These are phyloP conservation scores for Sporothrix pallida DNA, from an alignment of 2,329 filamentous ascomycete species.

Conservation along the genomic window DNA sequence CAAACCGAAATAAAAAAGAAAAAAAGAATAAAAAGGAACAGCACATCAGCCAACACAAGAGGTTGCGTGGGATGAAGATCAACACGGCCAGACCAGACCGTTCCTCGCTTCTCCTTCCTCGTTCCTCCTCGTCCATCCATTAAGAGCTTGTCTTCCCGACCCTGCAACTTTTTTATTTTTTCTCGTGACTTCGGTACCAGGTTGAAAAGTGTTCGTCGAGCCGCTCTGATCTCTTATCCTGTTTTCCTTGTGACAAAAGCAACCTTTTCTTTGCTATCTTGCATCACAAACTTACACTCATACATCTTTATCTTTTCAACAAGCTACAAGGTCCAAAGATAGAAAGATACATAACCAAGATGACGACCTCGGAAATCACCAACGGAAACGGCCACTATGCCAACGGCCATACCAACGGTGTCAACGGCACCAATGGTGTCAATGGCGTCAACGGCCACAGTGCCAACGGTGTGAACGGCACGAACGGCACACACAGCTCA, in stretches of 20 bases:
- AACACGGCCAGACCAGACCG: background rate
- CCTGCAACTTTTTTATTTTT: background rate
- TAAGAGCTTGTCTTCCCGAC: background rate
- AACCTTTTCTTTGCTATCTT: background rate
- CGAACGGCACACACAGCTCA: background rate
- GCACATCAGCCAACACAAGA: background rate
- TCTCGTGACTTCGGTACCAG: conserved; percentile 27
- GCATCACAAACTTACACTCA: conserved; percentile 1
- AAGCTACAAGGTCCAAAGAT: too few species aligned
- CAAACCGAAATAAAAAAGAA: background rate
- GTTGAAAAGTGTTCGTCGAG: conserved; percentile 1
- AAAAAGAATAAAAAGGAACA: background rate
- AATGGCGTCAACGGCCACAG: conserved; percentile 31
- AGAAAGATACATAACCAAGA: background rate
- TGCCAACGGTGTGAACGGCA: conserved; percentile 22
- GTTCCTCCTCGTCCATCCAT: background rate
- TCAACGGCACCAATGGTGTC: conserved; percentile 10
- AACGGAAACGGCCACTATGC: background rate
- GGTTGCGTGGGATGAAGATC: conserved; percentile 15
- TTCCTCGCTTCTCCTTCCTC: background rate
- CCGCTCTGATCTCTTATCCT: background rate
- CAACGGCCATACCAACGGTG: conserved; percentile 6
- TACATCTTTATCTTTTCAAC: too few species aligned
- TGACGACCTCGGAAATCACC: conserved; percentile 2
- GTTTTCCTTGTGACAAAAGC: background rate